Conservation (phyloP, 2,329 filamentous ascomycete genomes). For the Clonostachys sp. region DNA sequence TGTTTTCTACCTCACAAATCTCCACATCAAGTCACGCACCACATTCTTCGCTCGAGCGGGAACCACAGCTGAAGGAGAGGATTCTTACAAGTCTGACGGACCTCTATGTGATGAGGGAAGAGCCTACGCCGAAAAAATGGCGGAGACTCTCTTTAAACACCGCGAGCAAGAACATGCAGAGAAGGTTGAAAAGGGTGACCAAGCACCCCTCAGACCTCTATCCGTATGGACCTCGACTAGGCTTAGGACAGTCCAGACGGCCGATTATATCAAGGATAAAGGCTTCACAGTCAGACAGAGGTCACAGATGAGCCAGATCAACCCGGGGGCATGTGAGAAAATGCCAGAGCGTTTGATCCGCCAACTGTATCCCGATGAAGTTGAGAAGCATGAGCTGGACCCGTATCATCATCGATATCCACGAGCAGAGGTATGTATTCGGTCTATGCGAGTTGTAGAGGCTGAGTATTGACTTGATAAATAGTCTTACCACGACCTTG, state of each 20-base stretch:
- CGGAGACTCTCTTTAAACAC: conserved; percentile 75
- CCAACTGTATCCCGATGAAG: conserved; percentile 81
- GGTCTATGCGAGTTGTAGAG: not conserved
- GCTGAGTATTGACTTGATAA: not conserved
- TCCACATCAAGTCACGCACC: conserved; percentile 92
- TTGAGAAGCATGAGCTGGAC: conserved; percentile 86
- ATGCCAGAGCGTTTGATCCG: conserved; percentile 82
- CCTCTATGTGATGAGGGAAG: conserved; percentile 75
- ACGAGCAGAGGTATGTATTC: conserved; percentile 69
- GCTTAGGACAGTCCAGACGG: conserved; percentile 84
- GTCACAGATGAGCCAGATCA: conserved; percentile 95
- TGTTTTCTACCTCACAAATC: conserved; percentile 95
- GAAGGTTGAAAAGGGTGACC: conserved; percentile 64
- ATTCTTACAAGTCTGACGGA: conserved; percentile 88
- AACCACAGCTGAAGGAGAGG: conserved; percentile 82
- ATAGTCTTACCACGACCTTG: conserved; percentile 95
- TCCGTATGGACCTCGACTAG: conserved; percentile 95
- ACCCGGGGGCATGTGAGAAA: conserved; percentile 93
- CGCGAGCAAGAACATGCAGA: conserved; percentile 75
- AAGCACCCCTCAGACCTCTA: conserved; percentile 70
- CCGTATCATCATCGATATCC: conserved; percentile 97
- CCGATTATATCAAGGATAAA: conserved; percentile 70
- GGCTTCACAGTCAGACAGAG: conserved; percentile 87
- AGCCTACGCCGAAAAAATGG: conserved; percentile 81
- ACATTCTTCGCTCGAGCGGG: conserved; percentile 92